Base-by-base conservation (phyloP, 2,329 filamentous ascomycete species). In the Uncinocarpus reesii region DNA sequence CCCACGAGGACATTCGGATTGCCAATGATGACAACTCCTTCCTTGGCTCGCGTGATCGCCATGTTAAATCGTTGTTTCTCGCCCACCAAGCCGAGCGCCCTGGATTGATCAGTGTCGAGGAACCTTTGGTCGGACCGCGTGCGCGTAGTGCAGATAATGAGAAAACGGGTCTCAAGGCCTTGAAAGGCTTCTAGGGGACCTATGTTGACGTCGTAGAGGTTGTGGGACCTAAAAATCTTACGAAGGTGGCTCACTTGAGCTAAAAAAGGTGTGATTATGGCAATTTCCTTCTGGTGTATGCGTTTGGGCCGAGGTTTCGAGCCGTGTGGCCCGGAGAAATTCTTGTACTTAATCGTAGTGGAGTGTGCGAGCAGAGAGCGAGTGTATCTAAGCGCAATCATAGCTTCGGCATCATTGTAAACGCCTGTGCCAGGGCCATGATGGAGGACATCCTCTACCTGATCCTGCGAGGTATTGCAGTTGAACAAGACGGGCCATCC, bases 101-200 rank as follows among this genome's bases (percentile, higher is more conserved):
- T 32, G 13, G 52, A 43, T 42, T 56, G 52, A 43, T 58, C 56
- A 13, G 53, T 53, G 13, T 52, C 46, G 3, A 58, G 48, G 34
- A 56, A 58, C 11, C 49, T 48, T n/a, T 26, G 49, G 10, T 50
- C 51, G 2, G 52, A 28, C 4, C 57, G 50, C 4, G 57, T 58
- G 20, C 69, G 55, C 34, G 69, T 72, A 1, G 68, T 72, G 51
- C 68, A 71, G 5, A 72, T 55, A 40, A 72, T 67, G 11, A 72
- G 64, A 24, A 70, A 63, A 8, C 66, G 59, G 36, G 61, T 65
- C 53, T 72, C 70, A 4, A 71, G 58, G 0, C 70, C 70, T 51
- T 72, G 70, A 42, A 71, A 72, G 16, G 68, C 69, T 49, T 71
- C 70, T 28, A 71, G 56, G 1, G 70, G 70, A 1, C 70, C 70